phyloP scores from a whole-genome alignment of 305 asterid genomes.

The Nicotiana rustica region DNA sequence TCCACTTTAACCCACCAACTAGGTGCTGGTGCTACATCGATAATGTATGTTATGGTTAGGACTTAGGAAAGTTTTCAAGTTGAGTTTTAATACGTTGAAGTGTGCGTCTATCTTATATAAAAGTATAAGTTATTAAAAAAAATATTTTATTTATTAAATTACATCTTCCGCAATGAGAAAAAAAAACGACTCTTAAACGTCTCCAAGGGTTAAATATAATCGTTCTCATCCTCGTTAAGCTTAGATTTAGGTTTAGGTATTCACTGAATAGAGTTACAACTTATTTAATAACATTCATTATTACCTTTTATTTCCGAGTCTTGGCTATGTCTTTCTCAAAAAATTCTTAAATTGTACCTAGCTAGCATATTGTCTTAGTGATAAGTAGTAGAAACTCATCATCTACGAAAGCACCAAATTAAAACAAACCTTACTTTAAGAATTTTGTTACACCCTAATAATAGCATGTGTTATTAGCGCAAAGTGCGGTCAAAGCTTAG shows the following conservation, averaged over 20 bases:
- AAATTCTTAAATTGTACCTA: neutral
- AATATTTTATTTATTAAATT: no score
- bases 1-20: neutral
- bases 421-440: slow-evolving; percentile 20
- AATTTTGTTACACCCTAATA: neutral
- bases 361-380: neutral
- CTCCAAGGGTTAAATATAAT: no score
- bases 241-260: no score
- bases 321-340: neutral
- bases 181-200: no score
- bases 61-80: neutral
- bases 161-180: no score
- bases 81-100: neutral
- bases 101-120: no score
- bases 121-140: no score
- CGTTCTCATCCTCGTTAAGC: no score
- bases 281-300: no score
- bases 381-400: slow-evolving; percentile 35
- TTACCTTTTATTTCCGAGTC: neutral
- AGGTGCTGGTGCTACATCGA: neutral
- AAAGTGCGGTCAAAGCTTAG: slow-evolving; percentile 20
- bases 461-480: slow-evolving; percentile 38
- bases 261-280: no score
- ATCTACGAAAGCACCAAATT: slow-evolving; percentile 33
- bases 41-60: neutral